phyloP scores from a whole-genome alignment of 805 yeast genomes.

The Suhomyces tanzawaensis region DNA sequence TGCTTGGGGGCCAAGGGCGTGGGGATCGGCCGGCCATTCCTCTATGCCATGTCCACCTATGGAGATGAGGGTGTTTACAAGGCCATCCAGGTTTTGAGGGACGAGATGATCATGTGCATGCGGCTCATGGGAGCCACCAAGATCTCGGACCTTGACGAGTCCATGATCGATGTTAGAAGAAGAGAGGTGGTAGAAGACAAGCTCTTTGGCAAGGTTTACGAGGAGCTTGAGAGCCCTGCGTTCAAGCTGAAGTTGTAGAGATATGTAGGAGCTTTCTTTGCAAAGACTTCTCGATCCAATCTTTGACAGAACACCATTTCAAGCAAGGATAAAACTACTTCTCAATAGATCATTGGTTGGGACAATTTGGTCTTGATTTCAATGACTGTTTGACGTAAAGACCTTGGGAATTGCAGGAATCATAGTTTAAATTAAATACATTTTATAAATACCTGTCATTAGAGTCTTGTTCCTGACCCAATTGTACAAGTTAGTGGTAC shows the following conservation, averaged over 20 bases:
- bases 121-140: conserved; percentile 58
- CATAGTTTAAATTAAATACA: no score
- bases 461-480: no score
- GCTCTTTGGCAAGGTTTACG: conserved; percentile 55
- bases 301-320: no score
- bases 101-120: conserved; percentile 65
- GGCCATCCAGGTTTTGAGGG: conserved; percentile 60
- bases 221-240: conserved; percentile 48
- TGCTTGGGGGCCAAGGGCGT: conserved; percentile 75
- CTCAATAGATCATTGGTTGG: no score
- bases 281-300: background rate
- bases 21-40: conserved; percentile 74
- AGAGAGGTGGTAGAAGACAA: conserved; percentile 53
- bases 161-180: conserved; percentile 29
- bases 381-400: no score
- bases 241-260: conserved; percentile 4
- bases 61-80: conserved; percentile 71
- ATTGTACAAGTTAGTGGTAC: no score
- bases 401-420: no score
- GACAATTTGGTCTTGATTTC: no score
- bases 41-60: conserved; percentile 76
- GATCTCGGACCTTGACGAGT: conserved; percentile 33
- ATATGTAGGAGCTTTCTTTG: background rate
- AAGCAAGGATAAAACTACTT: no score
- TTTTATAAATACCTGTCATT: no score